Evolutionary conservation across 345 rosid genomes (phyloP).

Genomic region (Rhizophora mangle): DNA sequence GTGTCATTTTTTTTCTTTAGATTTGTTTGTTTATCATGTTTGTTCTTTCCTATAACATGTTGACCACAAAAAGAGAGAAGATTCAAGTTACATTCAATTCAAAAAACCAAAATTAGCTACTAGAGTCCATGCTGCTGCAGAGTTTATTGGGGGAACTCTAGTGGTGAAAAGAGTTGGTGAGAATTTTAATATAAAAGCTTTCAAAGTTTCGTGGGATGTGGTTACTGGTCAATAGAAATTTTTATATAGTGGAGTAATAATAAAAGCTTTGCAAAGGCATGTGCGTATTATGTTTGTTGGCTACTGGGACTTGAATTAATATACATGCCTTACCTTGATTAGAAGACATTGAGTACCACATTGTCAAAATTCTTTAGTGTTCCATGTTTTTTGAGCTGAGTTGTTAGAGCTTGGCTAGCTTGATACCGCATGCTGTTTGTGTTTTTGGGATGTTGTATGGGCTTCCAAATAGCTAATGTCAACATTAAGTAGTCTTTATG

Average conservation of each 20-base stretch:
- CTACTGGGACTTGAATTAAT: neutral
- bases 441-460: too few species aligned
- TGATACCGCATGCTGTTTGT: too few species aligned
- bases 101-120: conserved; percentile 5
- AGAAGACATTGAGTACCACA: too few species aligned
- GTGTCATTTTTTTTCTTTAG: neutral
- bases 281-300: neutral
- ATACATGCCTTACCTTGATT: neutral
- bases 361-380: too few species aligned
- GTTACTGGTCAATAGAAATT: neutral
- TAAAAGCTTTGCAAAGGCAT: neutral
- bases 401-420: too few species aligned
- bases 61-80: neutral
- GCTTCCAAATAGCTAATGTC: too few species aligned
- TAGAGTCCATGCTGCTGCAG: conserved; percentile 15
- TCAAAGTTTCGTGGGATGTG: too few species aligned
- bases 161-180: too few species aligned
- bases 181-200: too few species aligned
- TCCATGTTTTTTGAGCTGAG: too few species aligned
- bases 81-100: conserved; percentile 14
- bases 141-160: neutral
- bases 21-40: neutral
- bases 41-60: neutral
- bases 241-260: neutral
- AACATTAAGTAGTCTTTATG: too few species aligned